These are phyloP conservation scores for Huntiella savannae DNA, from an alignment of 2,329 filamentous ascomycete species.

Conservation along the genomic window DNA sequence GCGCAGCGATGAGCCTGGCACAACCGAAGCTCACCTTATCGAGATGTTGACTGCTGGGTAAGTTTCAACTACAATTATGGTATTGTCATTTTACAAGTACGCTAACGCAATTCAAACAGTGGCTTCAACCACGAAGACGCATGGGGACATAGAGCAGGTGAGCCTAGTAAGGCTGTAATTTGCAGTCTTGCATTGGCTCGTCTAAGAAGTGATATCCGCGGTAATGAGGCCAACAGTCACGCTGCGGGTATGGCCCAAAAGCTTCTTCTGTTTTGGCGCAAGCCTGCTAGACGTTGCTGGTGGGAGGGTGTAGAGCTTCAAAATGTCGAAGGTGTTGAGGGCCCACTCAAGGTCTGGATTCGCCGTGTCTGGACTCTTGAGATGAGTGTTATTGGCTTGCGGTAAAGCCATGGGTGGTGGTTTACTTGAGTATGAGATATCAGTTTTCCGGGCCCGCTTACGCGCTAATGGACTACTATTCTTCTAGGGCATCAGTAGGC, in stretches of 20 bases:
- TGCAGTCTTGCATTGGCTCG: conserved; percentile 89
- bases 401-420: conserved; percentile 22
- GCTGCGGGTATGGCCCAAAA: conserved; percentile 98
- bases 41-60: conserved; percentile 98
- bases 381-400: conserved; percentile 84
- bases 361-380: conserved; percentile 94
- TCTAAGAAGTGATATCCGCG: conserved; percentile 78
- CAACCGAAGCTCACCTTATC: conserved; percentile 93
- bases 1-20: conserved; percentile 87
- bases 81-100: conserved; percentile 1
- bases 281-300: conserved; percentile 91
- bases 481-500: no score
- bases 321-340: conserved; percentile 74
- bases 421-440: no score
- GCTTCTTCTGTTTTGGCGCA: conserved; percentile 90
- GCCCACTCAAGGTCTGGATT: conserved; percentile 95
- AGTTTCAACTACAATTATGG: conserved; percentile 18
- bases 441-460: no score
- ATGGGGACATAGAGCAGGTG: conserved; percentile 93
- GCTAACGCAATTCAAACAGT: conserved; percentile 26
- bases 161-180: conserved; percentile 95
- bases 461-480: no score
- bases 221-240: conserved; percentile 53
- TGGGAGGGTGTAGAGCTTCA: conserved; percentile 95
- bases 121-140: conserved; percentile 90